Base-by-base conservation (phyloP, 129 eudicot genomes). In the Pittosporum tobira region DNA sequence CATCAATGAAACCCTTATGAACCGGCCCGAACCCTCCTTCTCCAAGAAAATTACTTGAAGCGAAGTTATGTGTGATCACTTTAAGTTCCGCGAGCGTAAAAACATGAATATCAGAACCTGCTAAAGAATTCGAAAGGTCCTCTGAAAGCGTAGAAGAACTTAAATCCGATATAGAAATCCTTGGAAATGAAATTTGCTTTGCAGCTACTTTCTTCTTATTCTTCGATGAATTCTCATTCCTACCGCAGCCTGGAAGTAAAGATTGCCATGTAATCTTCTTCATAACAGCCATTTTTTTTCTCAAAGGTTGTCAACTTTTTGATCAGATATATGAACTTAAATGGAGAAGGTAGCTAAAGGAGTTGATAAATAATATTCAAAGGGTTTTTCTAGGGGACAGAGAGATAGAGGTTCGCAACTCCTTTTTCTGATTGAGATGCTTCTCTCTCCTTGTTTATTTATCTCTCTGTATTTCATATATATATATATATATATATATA, bases 11-110 rank as follows among this genome's bases (percentile, higher is more conserved):
- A 1, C 96, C 96, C 59, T 88, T 88, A 27, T 88, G 87, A 49
- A 88, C 96, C 30, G 90, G 94, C 38, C 96, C 96, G 48, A 88
- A 88, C 49, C 96, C 96, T 3, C 96, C 96, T 63, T 84, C 89
- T 0, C 96, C 96, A 19, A 88, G 79, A 50, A 88, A 81, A 48
- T 84, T 88, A 37, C 84, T 84, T 0, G 88, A 73, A 13, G 96
- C 78, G 54, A 84, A 88, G 26, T 74, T 78, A 46, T 84, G 94
- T 0, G 96, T 88, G 31, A 88, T 88, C 22, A 84, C 79, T 70
- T 79, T 88, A 18, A 88, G 82, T 54, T 88, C 96, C 0, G 68
- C 81, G 6, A 78, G 67, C n/a, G 80, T 78, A 65, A 88, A 88
- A 6, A 48, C 75, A 25, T 84, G 79, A 24, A 84, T 61, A 62